Evolutionary conservation across 1,139 yeast genomes (phyloP).

Genomic region (Saccharomyces hybrid): DNA sequence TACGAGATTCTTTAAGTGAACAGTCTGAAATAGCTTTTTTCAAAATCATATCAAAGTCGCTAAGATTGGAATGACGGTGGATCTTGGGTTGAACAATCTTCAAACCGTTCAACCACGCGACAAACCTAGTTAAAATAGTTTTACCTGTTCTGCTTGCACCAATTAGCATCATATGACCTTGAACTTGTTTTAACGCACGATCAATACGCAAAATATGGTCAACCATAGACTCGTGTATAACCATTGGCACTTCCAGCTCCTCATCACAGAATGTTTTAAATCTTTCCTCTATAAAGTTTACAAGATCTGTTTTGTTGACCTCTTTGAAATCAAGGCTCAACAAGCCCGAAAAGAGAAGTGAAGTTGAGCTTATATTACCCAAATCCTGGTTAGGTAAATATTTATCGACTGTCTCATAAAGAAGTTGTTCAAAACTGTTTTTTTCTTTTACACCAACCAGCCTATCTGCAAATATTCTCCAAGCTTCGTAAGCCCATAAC

Average conservation of each 20-base stretch:
- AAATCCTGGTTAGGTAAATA: conserved; percentile 45
- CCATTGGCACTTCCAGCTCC: conserved; percentile 53
- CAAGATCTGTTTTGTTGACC: conserved; percentile 44
- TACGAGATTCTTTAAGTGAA: conserved; percentile 50
- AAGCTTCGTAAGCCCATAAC: conserved; percentile 77
- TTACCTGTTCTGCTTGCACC: conserved; percentile 85
- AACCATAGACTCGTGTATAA: conserved; percentile 62
- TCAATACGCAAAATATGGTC: conserved; percentile 76
- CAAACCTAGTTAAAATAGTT: conserved; percentile 68
- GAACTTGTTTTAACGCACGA: conserved; percentile 74
- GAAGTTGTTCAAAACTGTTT: conserved; percentile 43
- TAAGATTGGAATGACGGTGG: conserved; percentile 44
- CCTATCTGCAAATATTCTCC: conserved; percentile 70
- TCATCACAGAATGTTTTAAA: conserved; percentile 70
- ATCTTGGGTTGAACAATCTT: conserved; percentile 54
- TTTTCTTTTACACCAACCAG: conserved; percentile 45
- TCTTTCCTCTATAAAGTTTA: conserved; percentile 53
- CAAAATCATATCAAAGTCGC: conserved; percentile 61
- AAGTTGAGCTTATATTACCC: conserved; percentile 41
- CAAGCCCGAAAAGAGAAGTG: conserved; percentile 61
- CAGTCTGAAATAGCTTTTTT: conserved; percentile 44
- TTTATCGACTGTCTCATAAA: conserved; percentile 34
- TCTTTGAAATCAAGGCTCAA: conserved; percentile 54
- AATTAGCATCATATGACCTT: conserved; percentile 84
- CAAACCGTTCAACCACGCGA: conserved; percentile 86